phyloP scores from a whole-genome alignment of 306 rosid genomes.

The Vachellia collinsii region DNA sequence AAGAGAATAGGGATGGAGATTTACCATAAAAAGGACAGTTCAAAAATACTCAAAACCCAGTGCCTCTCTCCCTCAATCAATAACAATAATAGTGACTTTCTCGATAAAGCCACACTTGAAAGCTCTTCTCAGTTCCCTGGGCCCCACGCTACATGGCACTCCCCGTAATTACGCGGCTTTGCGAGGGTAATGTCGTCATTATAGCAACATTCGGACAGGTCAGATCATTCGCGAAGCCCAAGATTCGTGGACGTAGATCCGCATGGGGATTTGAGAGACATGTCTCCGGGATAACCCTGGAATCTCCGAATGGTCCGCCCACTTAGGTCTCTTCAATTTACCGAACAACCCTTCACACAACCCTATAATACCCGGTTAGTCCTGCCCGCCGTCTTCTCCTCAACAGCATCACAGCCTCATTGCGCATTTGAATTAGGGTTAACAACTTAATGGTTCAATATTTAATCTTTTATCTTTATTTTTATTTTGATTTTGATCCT shows the following conservation, averaged over 20 bases:
- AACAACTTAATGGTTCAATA: too few species aligned
- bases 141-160: neutral
- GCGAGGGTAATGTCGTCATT: conserved; percentile 29
- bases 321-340: neutral
- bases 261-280: conserved; percentile 58
- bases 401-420: too few species aligned
- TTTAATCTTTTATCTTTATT: too few species aligned
- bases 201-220: neutral
- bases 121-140: neutral
- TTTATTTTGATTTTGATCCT: too few species aligned
- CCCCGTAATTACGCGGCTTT: neutral
- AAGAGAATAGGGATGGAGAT: neutral
- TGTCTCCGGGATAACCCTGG: conserved; percentile 41
- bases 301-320: conserved; percentile 26
- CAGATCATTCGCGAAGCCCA: conserved; percentile 32
- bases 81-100: neutral
- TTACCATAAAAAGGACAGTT: neutral
- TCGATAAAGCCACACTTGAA: neutral
- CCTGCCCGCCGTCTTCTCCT: too few species aligned
- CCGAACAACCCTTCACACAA: neutral
- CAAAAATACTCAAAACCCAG: neutral
- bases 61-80: neutral
- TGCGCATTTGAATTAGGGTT: too few species aligned
- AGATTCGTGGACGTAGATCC: conserved; percentile 63
- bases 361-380: too few species aligned